phyloP scores from a whole-genome alignment of 1,284 basidiomycete species.

The Neonothopanus nambi region DNA sequence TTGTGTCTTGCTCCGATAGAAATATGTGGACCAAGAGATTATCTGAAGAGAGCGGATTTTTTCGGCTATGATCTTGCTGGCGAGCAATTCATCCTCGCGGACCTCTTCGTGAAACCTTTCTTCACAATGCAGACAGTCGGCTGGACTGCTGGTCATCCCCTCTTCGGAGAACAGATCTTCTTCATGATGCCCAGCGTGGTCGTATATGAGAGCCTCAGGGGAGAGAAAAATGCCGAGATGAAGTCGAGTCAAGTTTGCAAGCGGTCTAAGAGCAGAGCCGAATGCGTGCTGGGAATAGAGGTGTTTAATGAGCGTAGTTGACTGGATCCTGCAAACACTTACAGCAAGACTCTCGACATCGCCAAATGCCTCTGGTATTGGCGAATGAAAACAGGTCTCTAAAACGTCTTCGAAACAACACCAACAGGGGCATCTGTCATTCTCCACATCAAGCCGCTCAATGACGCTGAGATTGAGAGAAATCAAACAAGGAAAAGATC shows the following conservation, averaged over 20 bases:
- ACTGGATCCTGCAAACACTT: constrained; percentile 24
- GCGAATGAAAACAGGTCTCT: constrained; percentile 56
- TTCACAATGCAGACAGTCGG: constrained; percentile 34
- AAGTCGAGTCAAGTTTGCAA: constrained; percentile 49
- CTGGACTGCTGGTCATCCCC: constrained; percentile 25
- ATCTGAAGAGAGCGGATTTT: constrained; percentile 42
- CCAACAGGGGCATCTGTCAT: constrained; percentile 50
- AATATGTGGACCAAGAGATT: constrained; percentile 58
- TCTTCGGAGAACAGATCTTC: constrained; percentile 18
- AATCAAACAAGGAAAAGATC: constrained; percentile 42
- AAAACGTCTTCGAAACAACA: constrained; percentile 62
- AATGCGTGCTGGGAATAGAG: constrained; percentile 31
- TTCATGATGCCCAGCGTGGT: constrained; percentile 28
- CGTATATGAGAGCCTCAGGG: constrained; percentile 35
- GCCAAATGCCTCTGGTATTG: constrained; percentile 51
- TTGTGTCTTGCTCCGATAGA: constrained; percentile 20
- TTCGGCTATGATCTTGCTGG: constrained; percentile 43
- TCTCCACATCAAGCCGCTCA: constrained; percentile 47
- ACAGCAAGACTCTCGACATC: constrained; percentile 49
- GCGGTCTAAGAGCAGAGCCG: constrained; percentile 35
- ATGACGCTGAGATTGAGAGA: constrained; percentile 56
- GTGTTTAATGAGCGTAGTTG: not conserved
- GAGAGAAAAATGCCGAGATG: constrained; percentile 63
- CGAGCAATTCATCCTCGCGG: constrained; percentile 44
- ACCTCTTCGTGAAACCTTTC: constrained; percentile 27